phyloP scores from a whole-genome alignment of 2,329 filamentous ascomycete species.

The Penicillium psychrosexuale region DNA sequence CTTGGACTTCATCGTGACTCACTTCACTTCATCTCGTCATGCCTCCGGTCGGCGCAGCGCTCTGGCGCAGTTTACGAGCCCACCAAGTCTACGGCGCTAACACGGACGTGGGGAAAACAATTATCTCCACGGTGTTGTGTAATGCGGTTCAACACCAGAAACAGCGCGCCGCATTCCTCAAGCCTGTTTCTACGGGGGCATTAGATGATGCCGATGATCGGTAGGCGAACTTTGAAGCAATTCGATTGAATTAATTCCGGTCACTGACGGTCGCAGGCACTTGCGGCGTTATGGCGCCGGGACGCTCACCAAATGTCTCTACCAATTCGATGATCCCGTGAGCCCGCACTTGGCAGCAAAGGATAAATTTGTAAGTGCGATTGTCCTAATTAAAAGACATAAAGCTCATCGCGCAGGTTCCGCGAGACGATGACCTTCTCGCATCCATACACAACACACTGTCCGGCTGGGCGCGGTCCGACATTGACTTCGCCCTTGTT shows the following conservation, averaged over 20 bases:
- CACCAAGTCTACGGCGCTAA: conserved; percentile 81
- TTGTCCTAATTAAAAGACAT: not conserved
- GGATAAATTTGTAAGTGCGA: conserved; percentile 35
- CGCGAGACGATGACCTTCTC: conserved; percentile 52
- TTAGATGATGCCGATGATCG: conserved; percentile 66
- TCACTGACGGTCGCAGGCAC: conserved; percentile 50
- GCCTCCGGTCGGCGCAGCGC: conserved; percentile 55
- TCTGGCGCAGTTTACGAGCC: conserved; percentile 66
- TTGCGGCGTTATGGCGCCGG: conserved; percentile 57
- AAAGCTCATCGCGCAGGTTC: conserved; percentile 38
- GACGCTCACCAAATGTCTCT: conserved; percentile 60
- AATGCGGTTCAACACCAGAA: conserved; percentile 54
- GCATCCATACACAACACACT: conserved; percentile 48
- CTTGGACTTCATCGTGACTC: conserved; percentile 15
- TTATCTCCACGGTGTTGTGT: conserved; percentile 70
- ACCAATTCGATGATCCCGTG: conserved; percentile 69
- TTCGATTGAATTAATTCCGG: not conserved
- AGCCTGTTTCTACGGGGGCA: conserved; percentile 77
- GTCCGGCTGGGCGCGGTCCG: conserved; percentile 33
- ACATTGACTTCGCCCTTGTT: conserved; percentile 62
- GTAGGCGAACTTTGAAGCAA: conserved; percentile 41
- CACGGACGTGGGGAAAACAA: conserved; percentile 80
- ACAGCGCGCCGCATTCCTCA: conserved; percentile 63
- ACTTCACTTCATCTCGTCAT: conserved; percentile 23
- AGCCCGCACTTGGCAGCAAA: conserved; percentile 74